Conservation (phyloP, 1,284 basidiomycete species). For the Sporisorium reilianum region DNA sequence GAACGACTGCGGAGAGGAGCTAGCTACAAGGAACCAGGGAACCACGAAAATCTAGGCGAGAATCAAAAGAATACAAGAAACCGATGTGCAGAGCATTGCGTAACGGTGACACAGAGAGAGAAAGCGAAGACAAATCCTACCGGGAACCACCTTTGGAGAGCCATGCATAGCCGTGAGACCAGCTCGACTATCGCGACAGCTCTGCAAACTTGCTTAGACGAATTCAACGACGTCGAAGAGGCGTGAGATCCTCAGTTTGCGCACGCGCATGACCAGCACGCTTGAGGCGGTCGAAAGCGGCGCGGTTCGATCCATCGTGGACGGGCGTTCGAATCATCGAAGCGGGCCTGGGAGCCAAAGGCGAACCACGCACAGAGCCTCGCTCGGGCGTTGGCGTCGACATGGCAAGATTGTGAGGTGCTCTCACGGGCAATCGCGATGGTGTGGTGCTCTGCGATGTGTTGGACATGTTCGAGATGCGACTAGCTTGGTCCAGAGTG, state of each 20-base stretch:
- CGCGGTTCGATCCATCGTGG: slow-evolving; percentile 36
- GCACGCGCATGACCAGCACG: slow-evolving; percentile 48
- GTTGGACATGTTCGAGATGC: slow-evolving; percentile 20
- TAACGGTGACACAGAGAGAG: slow-evolving; percentile 4
- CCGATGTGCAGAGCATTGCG: not conserved
- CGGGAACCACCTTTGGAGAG: not conserved
- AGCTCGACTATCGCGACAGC: slow-evolving; percentile 3
- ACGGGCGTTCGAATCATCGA: slow-evolving; percentile 43
- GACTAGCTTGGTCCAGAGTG: slow-evolving; percentile 19
- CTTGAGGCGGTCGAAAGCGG: slow-evolving; percentile 46
- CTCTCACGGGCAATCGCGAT: slow-evolving; percentile 33
- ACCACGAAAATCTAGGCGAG: not conserved
- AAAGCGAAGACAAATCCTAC: slow-evolving; percentile 5
- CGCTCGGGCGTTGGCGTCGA: slow-evolving; percentile 20
- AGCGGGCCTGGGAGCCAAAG: slow-evolving; percentile 22
- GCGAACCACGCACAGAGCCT: slow-evolving; percentile 25
- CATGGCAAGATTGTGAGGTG: slow-evolving; percentile 16
- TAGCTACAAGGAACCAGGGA: slow-evolving; percentile 4
- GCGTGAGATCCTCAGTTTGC: slow-evolving; percentile 43
- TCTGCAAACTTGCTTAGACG: not conserved
- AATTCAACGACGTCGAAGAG: slow-evolving; percentile 35
- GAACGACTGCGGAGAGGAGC: slow-evolving; percentile 10
- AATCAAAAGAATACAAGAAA: not conserved
- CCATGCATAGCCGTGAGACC: slow-evolving; percentile 8
- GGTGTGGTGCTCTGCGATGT: slow-evolving; percentile 24